A percentile compares a stretch with the other conserved stretches of the same genome.
Conservation (phyloP, 345 rosid genomes). For the Populus tremula region DNA sequence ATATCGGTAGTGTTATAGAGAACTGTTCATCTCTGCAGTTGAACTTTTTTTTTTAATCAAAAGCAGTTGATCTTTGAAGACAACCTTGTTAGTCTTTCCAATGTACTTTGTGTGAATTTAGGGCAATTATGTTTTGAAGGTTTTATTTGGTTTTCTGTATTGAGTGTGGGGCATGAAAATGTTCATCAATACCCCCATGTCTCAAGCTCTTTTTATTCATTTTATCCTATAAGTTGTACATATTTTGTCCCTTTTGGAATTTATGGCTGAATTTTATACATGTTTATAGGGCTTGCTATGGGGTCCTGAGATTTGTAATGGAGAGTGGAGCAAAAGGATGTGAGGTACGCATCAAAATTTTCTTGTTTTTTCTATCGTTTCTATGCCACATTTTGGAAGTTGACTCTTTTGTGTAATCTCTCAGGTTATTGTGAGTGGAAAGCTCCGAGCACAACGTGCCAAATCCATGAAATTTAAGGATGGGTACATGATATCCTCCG, state of each 20-base stretch:
- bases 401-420: background rate
- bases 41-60: too few relatives aligned
- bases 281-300: slow-evolving; percentile 72
- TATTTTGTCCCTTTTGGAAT: background rate
- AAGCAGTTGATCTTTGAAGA: too few relatives aligned
- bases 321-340: slow-evolving; percentile 38
- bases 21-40: too few relatives aligned
- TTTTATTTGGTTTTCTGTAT: background rate
- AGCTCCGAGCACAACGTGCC: slow-evolving; percentile 36
- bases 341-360: slow-evolving; percentile 15
- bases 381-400: background rate
- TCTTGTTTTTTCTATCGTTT: background rate
- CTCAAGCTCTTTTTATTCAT: background rate
- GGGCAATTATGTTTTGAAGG: background rate
- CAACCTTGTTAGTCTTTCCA: too few relatives aligned
- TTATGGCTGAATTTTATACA: background rate
- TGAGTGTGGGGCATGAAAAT: background rate
- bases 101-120: too few relatives aligned
- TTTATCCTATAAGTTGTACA: background rate
- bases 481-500: slow-evolving; percentile 86
- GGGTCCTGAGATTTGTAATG: slow-evolving; percentile 76
- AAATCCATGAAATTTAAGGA: slow-evolving; percentile 38
- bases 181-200: background rate
- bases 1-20: too few relatives aligned
- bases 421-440: slow-evolving; percentile 54